phyloP scores from a whole-genome alignment of 2,329 filamentous ascomycete species.

The Rhynchosporium secalis region DNA sequence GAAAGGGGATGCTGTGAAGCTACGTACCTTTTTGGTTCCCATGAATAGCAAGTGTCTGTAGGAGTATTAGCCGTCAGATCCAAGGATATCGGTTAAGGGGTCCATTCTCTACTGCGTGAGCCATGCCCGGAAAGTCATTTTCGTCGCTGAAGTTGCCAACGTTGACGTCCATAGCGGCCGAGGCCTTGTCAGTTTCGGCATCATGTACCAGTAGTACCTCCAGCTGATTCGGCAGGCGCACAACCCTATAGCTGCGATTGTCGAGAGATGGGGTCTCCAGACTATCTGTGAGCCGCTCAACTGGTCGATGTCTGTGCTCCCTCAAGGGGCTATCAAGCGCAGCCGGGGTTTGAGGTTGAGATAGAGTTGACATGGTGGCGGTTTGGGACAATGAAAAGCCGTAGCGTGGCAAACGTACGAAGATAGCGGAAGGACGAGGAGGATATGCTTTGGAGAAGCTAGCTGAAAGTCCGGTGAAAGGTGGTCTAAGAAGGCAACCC shows the following conservation, averaged over 20 bases:
- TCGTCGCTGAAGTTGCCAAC: conserved; percentile 95
- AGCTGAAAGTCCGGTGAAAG: conserved; percentile 12
- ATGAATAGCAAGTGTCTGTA: conserved; percentile 76
- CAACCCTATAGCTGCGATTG: conserved; percentile 83
- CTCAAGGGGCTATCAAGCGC: conserved; percentile 34
- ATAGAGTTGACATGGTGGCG: conserved; percentile 37
- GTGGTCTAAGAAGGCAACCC: conserved; percentile 13
- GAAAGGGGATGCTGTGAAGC: background rate
- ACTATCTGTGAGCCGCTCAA: conserved; percentile 39
- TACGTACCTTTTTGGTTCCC: conserved; percentile 84
- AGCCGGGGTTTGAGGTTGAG: conserved; percentile 38
- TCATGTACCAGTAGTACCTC: conserved; percentile 94
- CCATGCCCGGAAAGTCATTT: conserved; percentile 88
- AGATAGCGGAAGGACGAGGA: conserved; percentile 15
- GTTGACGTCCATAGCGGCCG: conserved; percentile 91
- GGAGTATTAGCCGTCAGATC: conserved; percentile 44
- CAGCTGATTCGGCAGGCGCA: conserved; percentile 82
- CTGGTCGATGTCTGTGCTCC: conserved; percentile 37
- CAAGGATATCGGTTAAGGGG: background rate
- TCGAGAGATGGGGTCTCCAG: conserved; percentile 84
- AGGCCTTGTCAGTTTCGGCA: conserved; percentile 93
- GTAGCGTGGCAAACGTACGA: conserved; percentile 19
- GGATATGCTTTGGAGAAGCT: conserved; percentile 20
- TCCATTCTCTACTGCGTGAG: conserved; percentile 68
- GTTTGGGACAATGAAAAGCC: conserved; percentile 22